phyloP scores from a whole-genome alignment of 306 rosid genomes.

The Cicer judaicum region DNA sequence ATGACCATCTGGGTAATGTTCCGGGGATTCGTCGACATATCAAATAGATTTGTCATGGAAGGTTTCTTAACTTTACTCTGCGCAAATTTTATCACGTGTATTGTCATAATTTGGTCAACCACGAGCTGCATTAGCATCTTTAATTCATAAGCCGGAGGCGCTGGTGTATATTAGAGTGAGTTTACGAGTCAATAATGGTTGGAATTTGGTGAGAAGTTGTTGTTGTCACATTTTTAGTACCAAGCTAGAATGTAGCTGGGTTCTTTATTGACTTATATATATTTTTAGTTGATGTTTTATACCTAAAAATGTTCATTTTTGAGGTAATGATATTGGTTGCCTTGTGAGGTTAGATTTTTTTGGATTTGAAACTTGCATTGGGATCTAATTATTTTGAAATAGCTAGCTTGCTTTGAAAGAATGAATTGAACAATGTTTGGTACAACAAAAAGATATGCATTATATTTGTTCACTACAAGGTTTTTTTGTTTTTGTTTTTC shows the following conservation, averaged over 20 bases:
- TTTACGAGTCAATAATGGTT: conserved; percentile 33
- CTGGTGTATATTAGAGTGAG: conserved; percentile 43
- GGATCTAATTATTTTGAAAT: conserved; percentile 15
- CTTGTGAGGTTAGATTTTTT: conserved; percentile 33
- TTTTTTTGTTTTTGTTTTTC: conserved; percentile 3
- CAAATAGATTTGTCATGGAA: conserved; percentile 38
- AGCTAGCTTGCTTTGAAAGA: conserved; percentile 39
- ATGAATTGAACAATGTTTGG: conserved; percentile 32
- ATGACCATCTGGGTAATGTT: conserved; percentile 28
- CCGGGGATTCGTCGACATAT: too few relatives aligned
- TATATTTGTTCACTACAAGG: conserved; percentile 1
- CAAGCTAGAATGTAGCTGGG: conserved; percentile 41
- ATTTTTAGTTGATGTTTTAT: conserved; percentile 34
- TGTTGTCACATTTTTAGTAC: conserved; percentile 32
- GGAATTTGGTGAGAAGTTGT: conserved; percentile 37
- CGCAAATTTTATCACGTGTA: conserved; percentile 12
- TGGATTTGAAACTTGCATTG: conserved; percentile 34
- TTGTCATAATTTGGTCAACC: conserved; percentile 34
- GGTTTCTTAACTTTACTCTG: conserved; percentile 27
- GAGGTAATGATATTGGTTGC: conserved; percentile 40
- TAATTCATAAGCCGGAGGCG: conserved; percentile 21
- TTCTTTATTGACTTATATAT: conserved; percentile 23
- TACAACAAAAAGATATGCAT: conserved; percentile 15
- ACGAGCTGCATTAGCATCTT: conserved; percentile 34
- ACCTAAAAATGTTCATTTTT: conserved; percentile 35